phyloP scores from a whole-genome alignment of 2,329 filamentous ascomycete genomes.

The Botrytis cinerea region DNA sequence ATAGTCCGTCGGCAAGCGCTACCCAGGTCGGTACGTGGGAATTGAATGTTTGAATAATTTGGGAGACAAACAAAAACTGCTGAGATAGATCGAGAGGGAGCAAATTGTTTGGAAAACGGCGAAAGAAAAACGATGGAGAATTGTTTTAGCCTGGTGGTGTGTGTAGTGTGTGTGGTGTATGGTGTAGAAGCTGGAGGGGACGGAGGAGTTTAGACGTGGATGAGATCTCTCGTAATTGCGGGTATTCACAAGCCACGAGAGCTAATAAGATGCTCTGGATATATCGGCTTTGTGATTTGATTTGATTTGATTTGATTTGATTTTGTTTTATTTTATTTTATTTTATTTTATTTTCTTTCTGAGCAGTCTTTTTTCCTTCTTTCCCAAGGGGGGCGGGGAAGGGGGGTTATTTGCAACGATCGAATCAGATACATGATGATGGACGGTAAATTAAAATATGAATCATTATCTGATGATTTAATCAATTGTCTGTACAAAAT shows the following conservation, averaged over 20 bases:
- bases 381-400: background rate
- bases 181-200: background rate
- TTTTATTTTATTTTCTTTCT: background rate
- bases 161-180: background rate
- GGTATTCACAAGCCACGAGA: slow-evolving; percentile 5
- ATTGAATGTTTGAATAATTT: background rate
- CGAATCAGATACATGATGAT: background rate
- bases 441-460: background rate
- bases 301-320: background rate
- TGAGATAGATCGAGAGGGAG: background rate
- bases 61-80: background rate
- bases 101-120: background rate
- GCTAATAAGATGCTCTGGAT: background rate
- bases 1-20: slow-evolving; percentile 18
- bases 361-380: background rate
- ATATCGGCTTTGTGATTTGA: background rate
- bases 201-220: slow-evolving; percentile 3
- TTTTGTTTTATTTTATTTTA: background rate
- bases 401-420: background rate
- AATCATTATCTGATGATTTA: slow-evolving; percentile 1
- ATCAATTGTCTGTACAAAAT: background rate
- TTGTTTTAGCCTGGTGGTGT: background rate
- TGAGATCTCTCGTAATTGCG: slow-evolving; percentile 20
- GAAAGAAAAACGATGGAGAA: background rate
- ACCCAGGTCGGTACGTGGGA: background rate